These are phyloP conservation scores for Spinacia oleracea DNA, from an alignment of 179 eudicot genomes.

Conservation along the genomic window DNA sequence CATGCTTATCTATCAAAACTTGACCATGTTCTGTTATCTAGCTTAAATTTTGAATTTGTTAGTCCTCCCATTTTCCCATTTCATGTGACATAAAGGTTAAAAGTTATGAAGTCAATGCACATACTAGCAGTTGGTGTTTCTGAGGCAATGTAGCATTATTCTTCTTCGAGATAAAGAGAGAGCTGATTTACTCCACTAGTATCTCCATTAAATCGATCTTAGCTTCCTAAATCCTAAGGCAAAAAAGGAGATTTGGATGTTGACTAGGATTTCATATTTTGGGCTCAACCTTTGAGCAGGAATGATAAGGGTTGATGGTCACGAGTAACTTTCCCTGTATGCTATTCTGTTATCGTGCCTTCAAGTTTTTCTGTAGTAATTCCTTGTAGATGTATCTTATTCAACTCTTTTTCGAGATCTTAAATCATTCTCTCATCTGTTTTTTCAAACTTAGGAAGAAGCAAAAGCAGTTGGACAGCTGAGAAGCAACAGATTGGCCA, in stretches of 20 bases:
- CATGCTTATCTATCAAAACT: background rate
- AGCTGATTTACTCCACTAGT: background rate
- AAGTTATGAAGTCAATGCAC: background rate
- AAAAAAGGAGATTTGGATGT: background rate
- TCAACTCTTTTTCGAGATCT: background rate
- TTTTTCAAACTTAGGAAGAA: conserved; percentile 58
- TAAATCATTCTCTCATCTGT: background rate
- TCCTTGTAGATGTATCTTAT: background rate
- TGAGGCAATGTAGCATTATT: background rate
- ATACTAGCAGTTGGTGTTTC: background rate
- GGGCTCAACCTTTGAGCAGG: background rate
- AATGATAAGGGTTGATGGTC: background rate
- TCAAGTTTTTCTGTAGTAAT: background rate
- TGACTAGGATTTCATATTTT: background rate
- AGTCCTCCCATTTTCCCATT: background rate
- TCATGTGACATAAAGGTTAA: background rate
- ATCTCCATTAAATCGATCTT: background rate
- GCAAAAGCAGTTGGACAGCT: conserved; percentile 92
- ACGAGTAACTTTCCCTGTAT: background rate
- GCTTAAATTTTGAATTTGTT: background rate
- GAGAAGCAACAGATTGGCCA: conserved; percentile 65
- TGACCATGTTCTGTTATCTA: background rate
- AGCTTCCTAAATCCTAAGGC: background rate
- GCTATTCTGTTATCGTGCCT: background rate
- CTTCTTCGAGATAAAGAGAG: background rate